Percentiles rank a stretch among this genome's conserved stretches.
Evolutionary conservation across 371 early-diverging fungal genomes (phyloP).

Genomic region (Homolaphlyctis polyrhiza): DNA sequence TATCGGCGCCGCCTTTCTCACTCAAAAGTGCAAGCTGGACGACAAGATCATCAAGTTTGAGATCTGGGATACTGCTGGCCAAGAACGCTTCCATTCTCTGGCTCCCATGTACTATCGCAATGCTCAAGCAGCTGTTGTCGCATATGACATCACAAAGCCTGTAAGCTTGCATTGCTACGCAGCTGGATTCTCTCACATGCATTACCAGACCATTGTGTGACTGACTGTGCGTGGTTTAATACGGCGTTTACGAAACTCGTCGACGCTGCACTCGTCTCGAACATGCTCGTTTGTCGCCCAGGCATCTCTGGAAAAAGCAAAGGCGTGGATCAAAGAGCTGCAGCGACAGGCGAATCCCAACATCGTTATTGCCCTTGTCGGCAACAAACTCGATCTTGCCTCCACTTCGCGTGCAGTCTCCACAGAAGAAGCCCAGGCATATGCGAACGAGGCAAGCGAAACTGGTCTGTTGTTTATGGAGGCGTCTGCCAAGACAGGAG

Average conservation of each 20-base stretch:
- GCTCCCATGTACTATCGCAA: constrained; percentile 99
- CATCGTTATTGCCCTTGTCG: constrained; percentile 95
- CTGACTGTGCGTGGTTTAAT: background rate
- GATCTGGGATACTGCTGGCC: constrained; percentile 69
- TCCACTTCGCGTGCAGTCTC: constrained; percentile 56
- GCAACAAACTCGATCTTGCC: constrained; percentile 89
- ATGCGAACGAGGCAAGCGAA: constrained; percentile 82
- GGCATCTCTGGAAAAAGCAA: constrained; percentile 94
- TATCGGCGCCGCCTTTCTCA: constrained; percentile 72
- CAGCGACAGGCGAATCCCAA: constrained; percentile 93
- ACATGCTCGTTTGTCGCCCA: no score
- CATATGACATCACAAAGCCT: constrained; percentile 95
- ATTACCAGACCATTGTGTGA: background rate
- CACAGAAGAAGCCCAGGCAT: constrained; percentile 76
- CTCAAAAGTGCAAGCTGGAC: constrained; percentile 52
- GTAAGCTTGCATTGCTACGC: constrained; percentile 15
- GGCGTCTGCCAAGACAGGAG: constrained; percentile 90
- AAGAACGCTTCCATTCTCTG: constrained; percentile 70
- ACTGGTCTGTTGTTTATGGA: constrained; percentile 82
- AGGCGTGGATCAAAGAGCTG: constrained; percentile 97
- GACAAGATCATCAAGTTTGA: constrained; percentile 60
- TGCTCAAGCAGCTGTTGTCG: constrained; percentile 93
- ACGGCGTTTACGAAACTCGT: background rate
- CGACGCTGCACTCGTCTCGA: no score
- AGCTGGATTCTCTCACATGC: background rate